Conservation (phyloP, 768 basidiomycete species). For the Chalciporus piperatus region DNA sequence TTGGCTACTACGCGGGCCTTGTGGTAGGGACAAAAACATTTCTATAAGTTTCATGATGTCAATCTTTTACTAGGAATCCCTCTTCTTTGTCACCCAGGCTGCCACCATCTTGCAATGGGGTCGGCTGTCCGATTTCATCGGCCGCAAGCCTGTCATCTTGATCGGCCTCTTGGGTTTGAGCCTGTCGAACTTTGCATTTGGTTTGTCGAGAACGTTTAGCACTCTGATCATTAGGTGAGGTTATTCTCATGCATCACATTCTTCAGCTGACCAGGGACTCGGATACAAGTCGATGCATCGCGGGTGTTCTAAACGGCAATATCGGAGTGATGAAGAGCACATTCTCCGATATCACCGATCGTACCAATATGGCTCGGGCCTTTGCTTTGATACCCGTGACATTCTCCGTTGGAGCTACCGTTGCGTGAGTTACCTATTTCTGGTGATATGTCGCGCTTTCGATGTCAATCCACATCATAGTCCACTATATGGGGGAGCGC, state of each 20-base stretch:
- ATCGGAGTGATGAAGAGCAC: conserved; percentile 66
- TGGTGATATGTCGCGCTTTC: neutral
- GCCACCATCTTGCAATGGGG: conserved; percentile 63
- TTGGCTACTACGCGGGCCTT: conserved; percentile 67
- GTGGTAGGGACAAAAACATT: conserved; percentile 38
- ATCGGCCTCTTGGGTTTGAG: conserved; percentile 52
- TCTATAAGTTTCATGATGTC: neutral
- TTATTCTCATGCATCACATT: too few relatives aligned
- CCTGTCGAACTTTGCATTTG: conserved; percentile 57
- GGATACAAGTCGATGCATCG: conserved; percentile 31
- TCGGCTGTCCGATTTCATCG: conserved; percentile 55
- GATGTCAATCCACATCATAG: conserved; percentile 26
- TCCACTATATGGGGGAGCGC: conserved; percentile 56
- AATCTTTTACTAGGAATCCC: conserved; percentile 45
- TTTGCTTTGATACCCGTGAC: conserved; percentile 29
- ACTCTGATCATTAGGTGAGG: conserved; percentile 49
- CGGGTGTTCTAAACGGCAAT: conserved; percentile 39
- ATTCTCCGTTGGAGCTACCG: conserved; percentile 31
- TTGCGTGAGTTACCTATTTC: conserved; percentile 28
- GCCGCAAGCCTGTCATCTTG: conserved; percentile 59
- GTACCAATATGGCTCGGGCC: conserved; percentile 35
- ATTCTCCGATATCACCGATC: conserved; percentile 58
- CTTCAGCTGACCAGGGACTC: too few relatives aligned
- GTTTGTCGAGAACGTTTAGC: conserved; percentile 55
- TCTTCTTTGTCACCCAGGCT: conserved; percentile 60